Percentiles rank a stretch among this genome's conserved stretches.
Conservation (phyloP, 257 asterid species). For the Solanum peruvianum region DNA sequence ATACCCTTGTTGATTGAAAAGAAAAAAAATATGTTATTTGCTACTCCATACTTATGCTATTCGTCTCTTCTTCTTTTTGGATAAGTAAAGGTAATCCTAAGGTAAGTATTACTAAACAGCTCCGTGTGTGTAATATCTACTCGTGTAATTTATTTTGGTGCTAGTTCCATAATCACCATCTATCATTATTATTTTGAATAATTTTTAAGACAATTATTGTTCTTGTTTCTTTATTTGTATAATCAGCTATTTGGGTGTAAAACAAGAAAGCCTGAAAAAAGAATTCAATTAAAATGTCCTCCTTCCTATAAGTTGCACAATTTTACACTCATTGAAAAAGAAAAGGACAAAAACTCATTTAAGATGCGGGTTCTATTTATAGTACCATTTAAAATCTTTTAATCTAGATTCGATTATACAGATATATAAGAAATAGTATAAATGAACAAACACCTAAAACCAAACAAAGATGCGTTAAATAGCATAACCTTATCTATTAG, state of each 20-base stretch:
- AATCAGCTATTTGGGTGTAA: background rate
- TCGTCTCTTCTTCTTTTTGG: background rate
- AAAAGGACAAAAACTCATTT: background rate
- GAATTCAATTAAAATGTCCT: background rate
- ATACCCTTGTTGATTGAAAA: background rate
- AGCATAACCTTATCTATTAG: background rate
- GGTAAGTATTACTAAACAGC: background rate
- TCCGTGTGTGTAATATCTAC: background rate
- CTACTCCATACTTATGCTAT: background rate
- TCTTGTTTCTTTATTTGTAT: background rate
- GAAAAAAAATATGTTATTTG: background rate
- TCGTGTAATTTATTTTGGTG: background rate
- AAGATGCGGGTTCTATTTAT: background rate
- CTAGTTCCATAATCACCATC: background rate
- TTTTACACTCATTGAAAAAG: background rate
- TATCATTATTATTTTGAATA: background rate
- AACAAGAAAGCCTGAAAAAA: background rate
- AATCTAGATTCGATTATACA: background rate
- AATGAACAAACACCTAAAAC: background rate
- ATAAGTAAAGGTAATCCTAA: background rate
- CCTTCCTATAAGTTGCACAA: background rate
- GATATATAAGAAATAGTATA: background rate
- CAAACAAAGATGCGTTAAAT: background rate
- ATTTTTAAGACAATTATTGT: background rate
- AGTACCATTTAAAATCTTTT: background rate